A percentile compares a stretch with the other conserved stretches of the same genome.
These are phyloP conservation scores for Rhodotorula babjevae DNA, from an alignment of 768 basidiomycete species.

Conservation along the genomic window DNA sequence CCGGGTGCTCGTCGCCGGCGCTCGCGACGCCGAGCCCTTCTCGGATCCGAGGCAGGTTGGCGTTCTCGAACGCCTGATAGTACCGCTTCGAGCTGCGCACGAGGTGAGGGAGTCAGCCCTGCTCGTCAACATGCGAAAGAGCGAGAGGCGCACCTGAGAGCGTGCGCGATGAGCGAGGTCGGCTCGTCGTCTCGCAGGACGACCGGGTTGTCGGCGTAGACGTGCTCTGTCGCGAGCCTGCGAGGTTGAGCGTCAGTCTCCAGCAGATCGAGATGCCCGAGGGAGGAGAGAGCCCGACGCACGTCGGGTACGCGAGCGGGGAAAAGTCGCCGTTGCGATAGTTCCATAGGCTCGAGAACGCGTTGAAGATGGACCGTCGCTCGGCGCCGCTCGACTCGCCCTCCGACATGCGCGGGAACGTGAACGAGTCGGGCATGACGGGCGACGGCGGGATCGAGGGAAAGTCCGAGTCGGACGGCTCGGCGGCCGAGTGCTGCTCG, in stretches of 20 bases:
- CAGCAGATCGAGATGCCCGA: background rate
- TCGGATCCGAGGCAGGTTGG: background rate
- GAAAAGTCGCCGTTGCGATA: conserved; percentile 54
- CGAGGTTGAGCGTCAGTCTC: background rate
- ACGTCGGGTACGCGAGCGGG: conserved; percentile 56
- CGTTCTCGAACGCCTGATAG: conserved; percentile 29
- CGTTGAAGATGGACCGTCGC: conserved; percentile 66
- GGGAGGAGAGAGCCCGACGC: conserved; percentile 46
- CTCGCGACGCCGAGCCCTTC: conserved; percentile 40
- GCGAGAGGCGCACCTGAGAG: conserved; percentile 63
- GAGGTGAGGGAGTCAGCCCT: background rate
- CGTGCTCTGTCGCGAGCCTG: conserved; percentile 60
- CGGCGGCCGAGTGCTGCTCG: background rate
- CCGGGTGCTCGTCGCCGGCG: background rate
- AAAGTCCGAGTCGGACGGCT: conserved; percentile 17
- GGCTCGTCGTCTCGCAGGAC: conserved; percentile 94
- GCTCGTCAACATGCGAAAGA: background rate
- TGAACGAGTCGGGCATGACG: background rate
- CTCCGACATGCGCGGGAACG: conserved; percentile 43
- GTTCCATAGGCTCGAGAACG: conserved; percentile 77
- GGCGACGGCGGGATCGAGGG: conserved; percentile 40
- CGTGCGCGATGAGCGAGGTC: conserved; percentile 93
- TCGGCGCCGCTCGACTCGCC: conserved; percentile 57
- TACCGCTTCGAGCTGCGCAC: conserved; percentile 47
- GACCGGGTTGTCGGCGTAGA: conserved; percentile 90